Conservation (phyloP, 2,329 filamentous ascomycete species). For the Aureobasidium sp. region DNA sequence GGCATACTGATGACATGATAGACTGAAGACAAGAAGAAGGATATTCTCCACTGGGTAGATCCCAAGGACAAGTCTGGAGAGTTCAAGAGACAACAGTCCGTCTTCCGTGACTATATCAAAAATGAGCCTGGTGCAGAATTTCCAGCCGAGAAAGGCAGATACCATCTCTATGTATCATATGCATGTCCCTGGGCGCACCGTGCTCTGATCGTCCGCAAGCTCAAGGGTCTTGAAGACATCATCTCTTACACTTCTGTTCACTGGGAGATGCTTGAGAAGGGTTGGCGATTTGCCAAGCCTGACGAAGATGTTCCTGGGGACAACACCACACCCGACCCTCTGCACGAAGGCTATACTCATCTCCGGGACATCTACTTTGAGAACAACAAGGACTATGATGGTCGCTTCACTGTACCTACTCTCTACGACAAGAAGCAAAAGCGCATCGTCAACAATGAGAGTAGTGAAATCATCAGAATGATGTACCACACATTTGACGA, state of each 20-base stretch:
- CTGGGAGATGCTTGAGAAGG: conserved; percentile 73
- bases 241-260: conserved; percentile 77
- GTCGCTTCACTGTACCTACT: conserved; percentile 79
- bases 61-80: conserved; percentile 73
- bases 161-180: conserved; percentile 92
- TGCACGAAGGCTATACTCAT: conserved; percentile 62
- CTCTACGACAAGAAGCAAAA: conserved; percentile 61
- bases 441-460: conserved; percentile 77
- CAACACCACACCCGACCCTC: conserved; percentile 52
- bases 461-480: conserved; percentile 83
- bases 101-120: conserved; percentile 76
- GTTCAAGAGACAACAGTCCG: conserved; percentile 81
- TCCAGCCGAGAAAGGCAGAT: conserved; percentile 78
- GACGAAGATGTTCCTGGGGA: conserved; percentile 52
- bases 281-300: conserved; percentile 72
- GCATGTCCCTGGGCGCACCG: conserved; percentile 93
- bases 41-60: conserved; percentile 77
- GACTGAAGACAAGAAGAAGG: conserved; percentile 23
- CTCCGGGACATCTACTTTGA: conserved; percentile 75
- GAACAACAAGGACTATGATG: conserved; percentile 62
- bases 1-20: not conserved
- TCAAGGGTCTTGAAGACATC: conserved; percentile 87
- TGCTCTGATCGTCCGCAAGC: conserved; percentile 74
- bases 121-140: conserved; percentile 65
- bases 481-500: conserved; percentile 69